Percentiles rank a stretch among this genome's conserved stretches.
Evolutionary conservation across 2,329 filamentous ascomycete genomes (phyloP).

Genomic region (Talaromyces rugulosus): DNA sequence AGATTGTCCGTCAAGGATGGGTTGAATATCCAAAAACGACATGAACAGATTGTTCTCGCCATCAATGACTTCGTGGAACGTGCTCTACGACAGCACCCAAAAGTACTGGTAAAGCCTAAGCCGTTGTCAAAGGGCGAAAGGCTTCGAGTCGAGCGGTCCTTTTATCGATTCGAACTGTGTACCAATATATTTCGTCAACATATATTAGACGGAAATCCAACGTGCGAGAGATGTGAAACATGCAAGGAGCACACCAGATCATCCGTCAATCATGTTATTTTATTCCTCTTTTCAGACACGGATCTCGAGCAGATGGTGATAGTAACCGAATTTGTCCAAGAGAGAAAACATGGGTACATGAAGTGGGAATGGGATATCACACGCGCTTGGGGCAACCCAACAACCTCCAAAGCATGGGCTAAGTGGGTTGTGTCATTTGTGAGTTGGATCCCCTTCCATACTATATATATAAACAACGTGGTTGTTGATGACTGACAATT

Average conservation of each 20-base stretch:
- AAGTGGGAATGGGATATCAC: neutral
- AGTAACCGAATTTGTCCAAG: neutral
- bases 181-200: neutral
- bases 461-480: neutral
- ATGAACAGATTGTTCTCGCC: neutral
- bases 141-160: neutral
- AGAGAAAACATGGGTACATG: neutral
- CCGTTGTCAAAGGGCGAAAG: neutral
- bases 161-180: neutral
- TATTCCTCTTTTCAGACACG: neutral
- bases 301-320: neutral
- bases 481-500: neutral
- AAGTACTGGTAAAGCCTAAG: neutral
- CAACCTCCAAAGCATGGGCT: neutral
- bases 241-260: neutral
- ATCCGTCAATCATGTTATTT: neutral
- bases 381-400: neutral
- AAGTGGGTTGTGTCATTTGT: neutral
- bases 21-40: neutral
- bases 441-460: neutral
- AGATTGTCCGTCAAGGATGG: neutral
- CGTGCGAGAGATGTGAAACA: neutral
- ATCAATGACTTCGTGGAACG: neutral
- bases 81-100: neutral
- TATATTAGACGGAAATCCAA: neutral